Evolutionary conservation across 2,329 filamentous ascomycete genomes (phyloP).

Genomic region (Myriosclerotinia duriaeana): DNA sequence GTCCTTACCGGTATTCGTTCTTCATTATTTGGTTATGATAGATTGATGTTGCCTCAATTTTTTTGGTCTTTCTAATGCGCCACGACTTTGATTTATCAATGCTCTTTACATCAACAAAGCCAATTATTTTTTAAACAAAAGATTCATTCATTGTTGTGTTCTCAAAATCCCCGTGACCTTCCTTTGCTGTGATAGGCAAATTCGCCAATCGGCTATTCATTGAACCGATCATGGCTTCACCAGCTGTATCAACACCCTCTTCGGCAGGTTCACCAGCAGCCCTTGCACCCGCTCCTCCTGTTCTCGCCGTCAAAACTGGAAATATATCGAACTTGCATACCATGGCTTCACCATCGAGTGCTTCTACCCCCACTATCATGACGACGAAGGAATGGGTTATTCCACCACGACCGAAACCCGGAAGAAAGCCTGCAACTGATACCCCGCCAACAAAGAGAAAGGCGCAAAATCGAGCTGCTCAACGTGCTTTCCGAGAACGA

Average conservation of each 20-base stretch:
- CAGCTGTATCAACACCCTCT: slow-evolving; percentile 43
- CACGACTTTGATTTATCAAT: background rate
- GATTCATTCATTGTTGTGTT: background rate
- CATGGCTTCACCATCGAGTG: slow-evolving; percentile 38
- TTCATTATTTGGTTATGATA: background rate
- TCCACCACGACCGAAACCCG: slow-evolving; percentile 81
- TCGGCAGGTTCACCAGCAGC: slow-evolving; percentile 43
- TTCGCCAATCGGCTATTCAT: slow-evolving; percentile 25
- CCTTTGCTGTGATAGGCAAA: slow-evolving; percentile 13
- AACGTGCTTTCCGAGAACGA: slow-evolving; percentile 85
- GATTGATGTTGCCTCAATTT: background rate
- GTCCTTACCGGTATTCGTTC: slow-evolving; percentile 2
- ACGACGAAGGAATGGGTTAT: slow-evolving; percentile 86
- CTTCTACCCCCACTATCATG: slow-evolving; percentile 51
- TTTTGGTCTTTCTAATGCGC: background rate
- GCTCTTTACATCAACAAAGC: background rate
- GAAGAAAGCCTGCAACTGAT: slow-evolving; percentile 89
- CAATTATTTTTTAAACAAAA: background rate
- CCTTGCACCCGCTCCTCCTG: slow-evolving; percentile 39
- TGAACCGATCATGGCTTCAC: slow-evolving; percentile 41
- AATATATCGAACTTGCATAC: slow-evolving; percentile 31
- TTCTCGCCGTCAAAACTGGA: slow-evolving; percentile 42
- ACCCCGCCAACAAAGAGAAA: slow-evolving; percentile 91
- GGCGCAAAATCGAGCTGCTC: slow-evolving; percentile 89
- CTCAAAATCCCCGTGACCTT: slow-evolving; percentile 4